These are phyloP conservation scores for Myxozyma nipponensis DNA, from an alignment of 805 yeast species.

Conservation along the genomic window DNA sequence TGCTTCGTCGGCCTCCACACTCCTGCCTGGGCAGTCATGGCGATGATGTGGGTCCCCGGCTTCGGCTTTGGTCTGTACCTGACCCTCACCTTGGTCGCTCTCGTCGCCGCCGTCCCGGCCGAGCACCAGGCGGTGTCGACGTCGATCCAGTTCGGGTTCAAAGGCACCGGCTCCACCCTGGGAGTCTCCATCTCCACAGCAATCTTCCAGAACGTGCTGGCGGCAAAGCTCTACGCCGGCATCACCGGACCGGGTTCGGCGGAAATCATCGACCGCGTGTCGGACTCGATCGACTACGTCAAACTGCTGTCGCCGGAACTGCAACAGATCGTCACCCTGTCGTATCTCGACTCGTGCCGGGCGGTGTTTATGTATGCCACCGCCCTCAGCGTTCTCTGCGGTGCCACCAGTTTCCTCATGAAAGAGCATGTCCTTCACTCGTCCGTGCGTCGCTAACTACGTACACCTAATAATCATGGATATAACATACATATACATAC, in stretches of 20 bases:
- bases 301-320: slow-evolving; percentile 12
- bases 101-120: slow-evolving; percentile 59
- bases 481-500: too few relatives aligned
- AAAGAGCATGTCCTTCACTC: slow-evolving; percentile 24
- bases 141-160: slow-evolving; percentile 68
- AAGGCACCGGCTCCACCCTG: slow-evolving; percentile 66
- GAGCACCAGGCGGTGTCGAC: slow-evolving; percentile 68
- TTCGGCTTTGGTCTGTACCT: slow-evolving; percentile 53
- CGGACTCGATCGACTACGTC: slow-evolving; percentile 19
- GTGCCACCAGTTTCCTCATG: slow-evolving; percentile 19
- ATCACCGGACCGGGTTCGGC: slow-evolving; percentile 26
- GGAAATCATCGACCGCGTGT: slow-evolving; percentile 16
- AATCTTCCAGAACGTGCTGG: slow-evolving; percentile 47
- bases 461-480: too few relatives aligned
- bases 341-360: slow-evolving; percentile 16
- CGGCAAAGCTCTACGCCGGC: slow-evolving; percentile 24
- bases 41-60: slow-evolving; percentile 47
- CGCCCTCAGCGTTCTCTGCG: slow-evolving; percentile 13
- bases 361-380: slow-evolving; percentile 20
- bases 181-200: slow-evolving; percentile 61
- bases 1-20: slow-evolving; percentile 19
- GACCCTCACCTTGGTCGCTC: slow-evolving; percentile 57
- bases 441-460: too few relatives aligned
- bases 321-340: slow-evolving; percentile 7
- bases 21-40: slow-evolving; percentile 9